Base-by-base conservation (phyloP, 768 basidiomycete genomes). In the Tephrocybe rancida region DNA sequence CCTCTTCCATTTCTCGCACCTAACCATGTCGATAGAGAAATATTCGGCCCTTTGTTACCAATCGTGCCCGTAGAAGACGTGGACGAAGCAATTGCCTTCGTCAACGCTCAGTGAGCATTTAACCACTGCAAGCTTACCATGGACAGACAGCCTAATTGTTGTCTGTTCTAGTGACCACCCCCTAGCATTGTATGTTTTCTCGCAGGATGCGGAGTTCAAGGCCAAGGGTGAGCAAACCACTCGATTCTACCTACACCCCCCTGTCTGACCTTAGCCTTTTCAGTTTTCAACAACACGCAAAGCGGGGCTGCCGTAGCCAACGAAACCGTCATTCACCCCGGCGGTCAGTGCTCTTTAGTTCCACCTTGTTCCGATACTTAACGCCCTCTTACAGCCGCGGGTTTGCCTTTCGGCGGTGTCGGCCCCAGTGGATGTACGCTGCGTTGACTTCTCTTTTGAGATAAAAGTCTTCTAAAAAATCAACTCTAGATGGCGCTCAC, bases 31-130 rank as follows among this genome's bases (percentile, higher is more conserved):
- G 0, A n/a, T 57, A 92, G 90, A 55, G 93, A 95, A 62, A 77
- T 94, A 38, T 94, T 95, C 60, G 93, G 92, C 0, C 92, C 93
- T 7, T 59, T 95, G 9, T 71, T 95, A 21, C 87, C 90, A 3
- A 75, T 95, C 35, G 71, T 95, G 0, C 80, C 86, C 0, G 84
- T 93, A 22, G 80, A 86, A n/a, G 65, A 79, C 50, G 48, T 90
- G 6, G 88, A 92, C 29, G 85, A 82, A 34, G 92, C 86, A 3
- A 84, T 93, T 53, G 77, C 80, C 10, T 85, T 84, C 51, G 78
- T 93, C 48, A 87, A 87, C 59, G 67, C 68, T 14, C 76, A 74
- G 88, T 54, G 25, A 54, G 30, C 84, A 46, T 21, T 69, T 16
- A 39, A 7, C 5, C 18, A 22, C 7, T 4, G 14, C 3, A n/a